Conservation (phyloP, 164 flowering plant genomes). For the Litsea cubeba region DNA sequence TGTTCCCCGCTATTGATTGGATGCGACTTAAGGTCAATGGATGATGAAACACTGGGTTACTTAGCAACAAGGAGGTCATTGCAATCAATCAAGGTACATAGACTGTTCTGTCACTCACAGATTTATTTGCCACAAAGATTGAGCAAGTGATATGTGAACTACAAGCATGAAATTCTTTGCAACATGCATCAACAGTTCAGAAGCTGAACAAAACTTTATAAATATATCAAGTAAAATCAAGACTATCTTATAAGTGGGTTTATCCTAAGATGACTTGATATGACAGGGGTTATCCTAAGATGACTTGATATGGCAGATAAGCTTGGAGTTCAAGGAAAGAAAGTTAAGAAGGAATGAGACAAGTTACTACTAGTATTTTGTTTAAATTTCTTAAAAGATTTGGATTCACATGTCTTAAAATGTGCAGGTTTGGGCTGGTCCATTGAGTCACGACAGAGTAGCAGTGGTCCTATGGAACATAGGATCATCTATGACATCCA, state of each 20-base stretch:
- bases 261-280: too few species aligned
- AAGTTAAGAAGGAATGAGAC: conserved; percentile 48
- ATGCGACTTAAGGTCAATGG: conserved; percentile 57
- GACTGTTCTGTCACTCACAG: background rate
- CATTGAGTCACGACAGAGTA: conserved; percentile 33
- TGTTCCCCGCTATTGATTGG: conserved; percentile 62
- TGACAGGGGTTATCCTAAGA: too few species aligned
- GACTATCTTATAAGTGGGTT: background rate
- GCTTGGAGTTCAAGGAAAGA: conserved; percentile 73
- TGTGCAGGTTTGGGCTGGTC: conserved; percentile 72
- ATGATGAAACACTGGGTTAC: conserved; percentile 30
- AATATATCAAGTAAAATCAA: background rate
- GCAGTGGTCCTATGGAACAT: conserved; percentile 61
- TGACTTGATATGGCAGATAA: conserved; percentile 11
- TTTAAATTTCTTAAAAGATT: too few species aligned
- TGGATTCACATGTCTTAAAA: background rate
- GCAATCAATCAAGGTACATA: conserved; percentile 68
- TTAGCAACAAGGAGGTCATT: conserved; percentile 66
- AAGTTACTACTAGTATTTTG: background rate
- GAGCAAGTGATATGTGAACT: background rate
- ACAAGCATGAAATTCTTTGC: background rate
- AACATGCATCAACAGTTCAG: background rate
- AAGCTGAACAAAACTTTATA: background rate
- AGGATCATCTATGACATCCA: conserved; percentile 36
- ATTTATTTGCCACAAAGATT: background rate